Evolutionary conservation across 495 filamentous ascomycete genomes (phyloP), one percentile per base, ranked within the genome.

Genomic region (Polyplosphaeria fusca): DNA sequence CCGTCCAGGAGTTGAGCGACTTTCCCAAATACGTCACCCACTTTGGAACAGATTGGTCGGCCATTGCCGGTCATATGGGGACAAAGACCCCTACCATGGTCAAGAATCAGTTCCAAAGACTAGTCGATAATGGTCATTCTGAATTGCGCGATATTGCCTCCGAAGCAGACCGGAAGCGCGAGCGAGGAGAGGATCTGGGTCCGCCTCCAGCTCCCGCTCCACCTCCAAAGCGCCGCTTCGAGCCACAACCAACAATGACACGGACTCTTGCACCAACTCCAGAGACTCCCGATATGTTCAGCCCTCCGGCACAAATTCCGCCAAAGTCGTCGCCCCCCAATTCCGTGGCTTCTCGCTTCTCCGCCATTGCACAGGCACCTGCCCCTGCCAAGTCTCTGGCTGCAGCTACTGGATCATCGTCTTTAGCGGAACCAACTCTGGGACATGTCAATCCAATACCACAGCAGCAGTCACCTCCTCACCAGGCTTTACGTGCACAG

Each of bases 41-140:
- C 52, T 97, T 88, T 76, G 93, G 93, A 45, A 90, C 88, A 3
- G 87, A 97, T 71, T 98, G 89, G 78, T 76, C 77, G 50, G 80
- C 81, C 5, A 96, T 98, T 68, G 89, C 93, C 13, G 76, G 78
- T 35, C 82, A 86, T 39, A 93, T 97, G 87, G 86, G 86, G 55
- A 87, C 91, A 0, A 97, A 97, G 71, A 96, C 93, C 4, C 83
- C 86, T 9, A 87, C 89, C 13, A 98, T 97, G 93, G 94, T 97
- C 38, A 94, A 93, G 70, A 97, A 97, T 65, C 91, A 91, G 68
- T 96, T 85, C 57, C 81, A 85, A 39, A 82, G 92, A 2, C 82
- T 87, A 59, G 79, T 89, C 25, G 88, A 94, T 40, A 76, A 73
- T 25, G 83, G 82, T 2, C 82, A 83, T 54, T 43, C 9, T 13